Base-by-base conservation (phyloP, 2,329 filamentous ascomycete species). In the Clonostachys sp. region DNA sequence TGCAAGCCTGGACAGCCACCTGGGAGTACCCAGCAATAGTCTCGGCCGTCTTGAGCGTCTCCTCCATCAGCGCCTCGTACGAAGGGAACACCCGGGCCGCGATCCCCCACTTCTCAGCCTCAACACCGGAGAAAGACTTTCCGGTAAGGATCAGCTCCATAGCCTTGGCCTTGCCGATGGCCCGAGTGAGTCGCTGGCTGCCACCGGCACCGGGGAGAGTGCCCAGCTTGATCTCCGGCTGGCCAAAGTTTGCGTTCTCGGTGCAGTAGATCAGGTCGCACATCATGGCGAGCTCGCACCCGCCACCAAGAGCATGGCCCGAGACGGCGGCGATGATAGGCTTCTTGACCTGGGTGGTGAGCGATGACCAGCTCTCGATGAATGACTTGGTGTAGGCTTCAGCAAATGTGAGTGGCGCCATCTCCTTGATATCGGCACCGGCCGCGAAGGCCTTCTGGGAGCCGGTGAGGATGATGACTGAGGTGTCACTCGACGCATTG, bases 361-460 rank as follows among this genome's bases (percentile, higher is more conserved):
- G 81, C 53, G 87, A 78, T 6, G 91, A 96, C 94, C 94, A 99
- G 10, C 84, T 84, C 65, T 96, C 91, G 68, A 99, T 97, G 68
- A 99, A 99, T 63, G 95, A 89, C 56, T 75, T 83, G 43, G 83
- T 87, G 73, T 96, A 97, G 38, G 94, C 92, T 54, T 86, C 75
- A 53, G 88, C 81, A 71, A 99, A 99, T 47, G 86, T 91, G 38
- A 96, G 82, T 51, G 90, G 85, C 33, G 90, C 88, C 94, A 99
- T 99, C 71, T 99, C 94, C 71, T 97, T 97, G 75, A 99, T 99
- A 69, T 99, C 94, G 51, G 94, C 94, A 45, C 94, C 94, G 41
- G 94, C 92, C 33, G 92, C 92, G 63, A 96, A 99, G 40, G 92
- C 91, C 68, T 86, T 90, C 55, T 90, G 77, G 42, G 87, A 95